These are phyloP conservation scores for Uronychia setigera DNA, from an alignment of 73 alveolate genomes.

Conservation along the genomic window DNA sequence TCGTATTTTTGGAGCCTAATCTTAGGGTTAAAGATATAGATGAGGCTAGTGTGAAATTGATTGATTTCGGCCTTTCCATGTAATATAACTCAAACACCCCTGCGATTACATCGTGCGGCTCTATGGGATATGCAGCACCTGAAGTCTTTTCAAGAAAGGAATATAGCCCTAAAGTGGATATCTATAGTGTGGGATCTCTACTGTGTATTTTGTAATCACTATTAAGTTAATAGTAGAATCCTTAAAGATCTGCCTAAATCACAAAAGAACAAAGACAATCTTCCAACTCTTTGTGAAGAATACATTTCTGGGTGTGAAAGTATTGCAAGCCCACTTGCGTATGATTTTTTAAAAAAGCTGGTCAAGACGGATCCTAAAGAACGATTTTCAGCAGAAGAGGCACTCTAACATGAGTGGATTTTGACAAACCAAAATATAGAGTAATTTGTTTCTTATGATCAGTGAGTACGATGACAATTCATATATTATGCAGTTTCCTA, in stretches of 20 bases:
- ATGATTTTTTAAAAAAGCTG: background rate
- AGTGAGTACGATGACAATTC: background rate
- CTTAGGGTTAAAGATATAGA: slow-evolving; percentile 47
- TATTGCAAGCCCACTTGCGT: background rate
- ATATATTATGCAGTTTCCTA: background rate
- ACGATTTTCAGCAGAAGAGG: slow-evolving; percentile 12
- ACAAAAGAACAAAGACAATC: slow-evolving; percentile 13
- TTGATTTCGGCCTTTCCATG: slow-evolving; percentile 78
- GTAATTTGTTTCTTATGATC: background rate
- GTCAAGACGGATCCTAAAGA: slow-evolving; percentile 3
- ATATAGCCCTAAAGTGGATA: slow-evolving; percentile 67
- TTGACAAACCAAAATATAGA: too few relatives aligned
- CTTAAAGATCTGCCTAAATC: slow-evolving; percentile 24
- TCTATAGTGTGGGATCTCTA: slow-evolving; percentile 71
- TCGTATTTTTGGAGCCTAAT: background rate
- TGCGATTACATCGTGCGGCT: slow-evolving; percentile 45
- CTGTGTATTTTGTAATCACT: slow-evolving; percentile 50
- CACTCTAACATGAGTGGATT: slow-evolving; percentile 7
- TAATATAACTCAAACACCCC: slow-evolving; percentile 12
- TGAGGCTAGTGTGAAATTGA: slow-evolving; percentile 66
- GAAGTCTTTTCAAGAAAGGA: slow-evolving; percentile 70
- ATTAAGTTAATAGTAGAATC: slow-evolving; percentile 31
- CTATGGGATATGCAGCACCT: slow-evolving; percentile 77
- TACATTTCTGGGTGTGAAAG: slow-evolving; percentile 1
- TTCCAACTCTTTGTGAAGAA: background rate